Percentiles rank a stretch among this genome's conserved stretches.
These are phyloP conservation scores for Sporothrix humicola DNA, from an alignment of 2,329 filamentous ascomycete species.

Conservation along the genomic window DNA sequence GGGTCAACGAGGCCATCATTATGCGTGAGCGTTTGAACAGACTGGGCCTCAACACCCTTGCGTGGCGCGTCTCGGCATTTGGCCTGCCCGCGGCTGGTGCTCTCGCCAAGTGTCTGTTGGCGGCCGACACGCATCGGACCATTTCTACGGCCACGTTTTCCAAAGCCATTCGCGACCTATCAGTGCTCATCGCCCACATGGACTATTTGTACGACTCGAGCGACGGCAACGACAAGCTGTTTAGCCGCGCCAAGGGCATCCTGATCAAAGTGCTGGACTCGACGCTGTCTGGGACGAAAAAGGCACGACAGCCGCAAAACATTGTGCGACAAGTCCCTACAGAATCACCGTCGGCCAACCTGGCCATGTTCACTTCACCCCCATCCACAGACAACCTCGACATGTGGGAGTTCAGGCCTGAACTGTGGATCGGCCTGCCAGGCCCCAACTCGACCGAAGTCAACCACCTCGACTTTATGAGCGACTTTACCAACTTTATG, in stretches of 20 bases:
- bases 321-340: neutral
- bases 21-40: conserved; percentile 30
- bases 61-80: conserved; percentile 30
- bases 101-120: conserved; percentile 28
- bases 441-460: conserved; percentile 24
- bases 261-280: conserved; percentile 22
- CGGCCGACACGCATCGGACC: neutral
- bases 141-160: conserved; percentile 3
- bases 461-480: conserved; percentile 24
- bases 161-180: conserved; percentile 28
- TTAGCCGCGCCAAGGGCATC: conserved; percentile 30
- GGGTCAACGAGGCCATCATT: conserved; percentile 32
- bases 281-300: neutral
- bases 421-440: conserved; percentile 38
- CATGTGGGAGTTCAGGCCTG: conserved; percentile 25
- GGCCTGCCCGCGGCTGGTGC: conserved; percentile 31
- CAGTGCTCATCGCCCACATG: conserved; percentile 31
- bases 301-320: neutral
- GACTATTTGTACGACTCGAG: conserved; percentile 32
- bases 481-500: conserved; percentile 24
- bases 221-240: conserved; percentile 33
- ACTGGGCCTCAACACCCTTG: conserved; percentile 31
- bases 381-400: conserved; percentile 9
- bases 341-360: neutral
- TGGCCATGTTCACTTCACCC: neutral